Evolutionary conservation across 2,329 filamentous ascomycete species (phyloP).

Genomic region (Colletotrichum caudatum): DNA sequence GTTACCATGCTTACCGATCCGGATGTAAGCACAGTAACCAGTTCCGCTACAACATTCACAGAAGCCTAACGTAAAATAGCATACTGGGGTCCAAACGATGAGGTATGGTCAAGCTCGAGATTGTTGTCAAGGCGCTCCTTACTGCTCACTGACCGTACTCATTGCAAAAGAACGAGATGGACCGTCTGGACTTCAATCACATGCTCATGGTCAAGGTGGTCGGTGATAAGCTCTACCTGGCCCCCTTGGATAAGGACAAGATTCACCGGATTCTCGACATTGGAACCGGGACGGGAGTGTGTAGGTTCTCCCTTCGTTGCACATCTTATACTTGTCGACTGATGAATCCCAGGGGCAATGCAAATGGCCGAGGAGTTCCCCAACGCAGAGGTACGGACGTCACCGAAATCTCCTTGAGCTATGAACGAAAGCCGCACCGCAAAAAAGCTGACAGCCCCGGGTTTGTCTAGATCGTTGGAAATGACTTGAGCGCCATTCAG

Average conservation of each 20-base stretch:
- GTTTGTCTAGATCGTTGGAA: constrained; percentile 23
- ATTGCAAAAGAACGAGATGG: constrained; percentile 15
- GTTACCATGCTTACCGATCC: constrained; percentile 39
- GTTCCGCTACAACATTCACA: too few relatives aligned
- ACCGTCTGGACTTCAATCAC: constrained; percentile 33
- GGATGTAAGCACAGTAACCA: constrained; percentile 16
- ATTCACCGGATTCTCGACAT: constrained; percentile 64
- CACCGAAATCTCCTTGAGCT: too few relatives aligned
- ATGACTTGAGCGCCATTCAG: constrained; percentile 37
- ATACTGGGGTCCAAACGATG: constrained; percentile 54
- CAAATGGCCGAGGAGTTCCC: constrained; percentile 25
- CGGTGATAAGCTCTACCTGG: constrained; percentile 19
- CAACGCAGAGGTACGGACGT: constrained; percentile 10
- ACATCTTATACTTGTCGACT: not conserved
- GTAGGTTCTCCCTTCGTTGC: constrained; percentile 45
- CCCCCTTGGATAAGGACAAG: constrained; percentile 24
- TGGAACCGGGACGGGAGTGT: constrained; percentile 72
- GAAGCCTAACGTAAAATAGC: not conserved
- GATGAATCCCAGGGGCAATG: constrained; percentile 19
- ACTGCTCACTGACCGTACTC: not conserved
- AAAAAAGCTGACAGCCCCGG: not conserved
- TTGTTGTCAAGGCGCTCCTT: not conserved
- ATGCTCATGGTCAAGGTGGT: constrained; percentile 16
- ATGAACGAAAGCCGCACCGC: not conserved
- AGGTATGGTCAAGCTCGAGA: constrained; percentile 31